Base-by-base conservation (phyloP, 1,284 basidiomycete genomes). In the Pascua guehoae region DNA sequence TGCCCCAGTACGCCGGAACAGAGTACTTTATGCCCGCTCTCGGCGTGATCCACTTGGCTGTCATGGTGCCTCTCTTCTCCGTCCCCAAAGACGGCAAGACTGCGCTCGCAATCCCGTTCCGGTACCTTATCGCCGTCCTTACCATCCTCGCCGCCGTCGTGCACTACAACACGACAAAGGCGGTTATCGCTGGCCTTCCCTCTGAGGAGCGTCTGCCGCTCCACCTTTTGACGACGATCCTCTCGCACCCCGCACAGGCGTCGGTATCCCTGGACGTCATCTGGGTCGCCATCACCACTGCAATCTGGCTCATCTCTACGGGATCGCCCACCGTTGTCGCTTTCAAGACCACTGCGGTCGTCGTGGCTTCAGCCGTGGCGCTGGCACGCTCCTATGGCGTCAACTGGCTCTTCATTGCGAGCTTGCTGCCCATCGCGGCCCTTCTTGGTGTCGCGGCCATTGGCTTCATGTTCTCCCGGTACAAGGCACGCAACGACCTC, bases 221-320 rank as follows among this genome's bases (percentile, higher is more conserved):
- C 5, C 32, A 51, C 10, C 59, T 76, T 5, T 56, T 51, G 46
- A 44, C 50, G 32, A 55, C 51, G 5, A 75, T 85, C 12, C 75
- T 83, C 59, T 76, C 78, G 1, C 84, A 87, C 68, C 85, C 86
- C 0, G 86, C 86, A 0, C 85, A 86, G 66, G 78, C 82, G 1
- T 85, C 83, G 4, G 85, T 88, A 45, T 83, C 84, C 3, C 84
- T 82, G 79, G 85, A 87, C 59, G 82, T 86, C 32, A 67, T 87
- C 12, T 86, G 84, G 83, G 68, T 70, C 4, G 62, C 37, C 0
- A 40, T 70, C 51, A 65, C 63, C 16, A 50, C 69, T 11, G 11
- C 57, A 1, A 37, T 61, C 1, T 76, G 74, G 62, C 67, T 65
- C 49, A 16, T 74, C 40, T 48, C 66, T n/a, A 66, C 68, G 11